Evolutionary conservation across 768 basidiomycete species (phyloP).

Genomic region (Collybia sp.): DNA sequence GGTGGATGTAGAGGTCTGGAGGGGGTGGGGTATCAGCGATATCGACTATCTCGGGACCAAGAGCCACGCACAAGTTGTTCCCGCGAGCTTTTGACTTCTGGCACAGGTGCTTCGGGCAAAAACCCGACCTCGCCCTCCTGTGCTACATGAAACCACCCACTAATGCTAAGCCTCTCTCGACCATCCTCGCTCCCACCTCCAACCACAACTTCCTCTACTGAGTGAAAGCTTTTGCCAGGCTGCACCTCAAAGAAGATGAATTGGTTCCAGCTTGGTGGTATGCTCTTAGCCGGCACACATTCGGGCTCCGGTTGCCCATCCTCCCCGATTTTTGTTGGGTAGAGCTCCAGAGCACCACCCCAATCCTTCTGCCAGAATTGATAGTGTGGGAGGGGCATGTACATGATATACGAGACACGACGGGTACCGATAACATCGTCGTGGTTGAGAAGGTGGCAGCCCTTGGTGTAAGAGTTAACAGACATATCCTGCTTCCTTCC

Average conservation of each 20-base stretch:
- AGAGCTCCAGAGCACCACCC: constrained; percentile 94
- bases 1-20: constrained; percentile 59
- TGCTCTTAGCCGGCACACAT: constrained; percentile 54
- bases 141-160: constrained; percentile 95
- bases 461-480: constrained; percentile 85
- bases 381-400: constrained; percentile 79
- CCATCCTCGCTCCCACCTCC: constrained; percentile 65
- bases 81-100: constrained; percentile 70
- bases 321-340: constrained; percentile 61
- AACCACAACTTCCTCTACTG: constrained; percentile 94
- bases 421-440: constrained; percentile 97
- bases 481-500: constrained; percentile 95
- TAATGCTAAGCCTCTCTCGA: constrained; percentile 77
- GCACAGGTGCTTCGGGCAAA: constrained; percentile 38
- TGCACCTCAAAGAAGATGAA: constrained; percentile 90
- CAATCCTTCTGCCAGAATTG: constrained; percentile 82
- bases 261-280: constrained; percentile 86
- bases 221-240: constrained; percentile 93
- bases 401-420: constrained; percentile 93
- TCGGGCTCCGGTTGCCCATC: constrained; percentile 70
- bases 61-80: constrained; percentile 81
- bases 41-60: constrained; percentile 1
- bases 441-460: constrained; percentile 94
- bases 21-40: constrained; percentile 8
- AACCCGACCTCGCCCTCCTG: constrained; percentile 91